Evolutionary conservation across 2,329 filamentous ascomycete species (phyloP), one percentile per base, ranked within the genome.

Genomic region (Sclerotinia trifoliorum): DNA sequence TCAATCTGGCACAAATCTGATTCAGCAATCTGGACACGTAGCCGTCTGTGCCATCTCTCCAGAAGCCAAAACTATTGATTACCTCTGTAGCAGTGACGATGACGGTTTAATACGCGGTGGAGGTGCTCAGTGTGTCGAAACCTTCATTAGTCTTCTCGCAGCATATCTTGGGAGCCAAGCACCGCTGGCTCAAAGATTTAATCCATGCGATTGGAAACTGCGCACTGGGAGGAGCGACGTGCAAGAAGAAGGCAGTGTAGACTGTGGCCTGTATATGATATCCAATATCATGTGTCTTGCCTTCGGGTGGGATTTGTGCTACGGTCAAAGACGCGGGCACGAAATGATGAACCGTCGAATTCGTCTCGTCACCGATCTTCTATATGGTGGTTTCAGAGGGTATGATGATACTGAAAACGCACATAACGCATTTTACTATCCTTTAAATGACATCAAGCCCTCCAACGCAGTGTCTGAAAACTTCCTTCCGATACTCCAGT

Each of bases 11-110:
- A 21, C 1, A 26, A 24, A 56, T 15, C 19, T n/a, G 3, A 26
- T 13, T 29, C 19, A 4, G 8, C 13, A 15, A 3, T 19, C 17
- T 57, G 52, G 52, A 44, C 63, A 65, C 48, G 8, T 48, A 19
- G 39, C 63, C 7, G 51, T 65, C 35, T 65, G 63, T 48, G 52
- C 13, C 29, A 48, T 65, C n/a, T 65, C 63, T 6, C 52, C 63
- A 42, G 63, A 65, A 58, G n/a, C 63, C 26, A 65, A 65, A 26
- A 65, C 63, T n/a, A 58, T 65, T 26, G 63, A 65, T 21, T 65
- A 32, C 19, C 49, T 65, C 19, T 65, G 63, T 39, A 65, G 63
- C 52, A 11, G 13, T 46, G 52, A 26, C 1, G 63, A 65, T 35
- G 26, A 57, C 26, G 63, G 63, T 7, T 26, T 65, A 17, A 8